These are phyloP conservation scores for Penicillium malachiteum DNA, from an alignment of 495 filamentous ascomycete genomes.

Conservation along the genomic window DNA sequence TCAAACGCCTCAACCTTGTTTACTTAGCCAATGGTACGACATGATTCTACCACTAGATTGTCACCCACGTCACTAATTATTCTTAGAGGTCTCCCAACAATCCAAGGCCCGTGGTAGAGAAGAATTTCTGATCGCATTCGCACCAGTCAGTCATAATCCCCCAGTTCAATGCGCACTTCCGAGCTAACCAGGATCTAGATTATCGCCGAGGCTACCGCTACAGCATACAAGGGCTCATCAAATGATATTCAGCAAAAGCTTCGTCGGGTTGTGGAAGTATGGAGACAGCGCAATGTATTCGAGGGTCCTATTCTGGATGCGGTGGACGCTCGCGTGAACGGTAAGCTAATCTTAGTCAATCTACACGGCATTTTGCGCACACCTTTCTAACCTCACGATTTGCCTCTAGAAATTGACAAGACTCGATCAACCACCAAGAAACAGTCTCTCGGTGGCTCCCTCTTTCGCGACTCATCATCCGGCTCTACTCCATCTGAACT, in stretches of 20 bases:
- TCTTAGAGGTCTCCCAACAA: conserved; percentile 87
- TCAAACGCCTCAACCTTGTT: conserved; percentile 85
- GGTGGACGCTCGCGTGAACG: conserved; percentile 75
- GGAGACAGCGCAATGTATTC: conserved; percentile 87
- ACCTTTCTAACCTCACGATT: background rate
- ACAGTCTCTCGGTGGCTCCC: conserved; percentile 64
- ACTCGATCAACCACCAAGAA: conserved; percentile 66
- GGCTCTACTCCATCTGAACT: conserved; percentile 73
- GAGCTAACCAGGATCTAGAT: conserved; percentile 47
- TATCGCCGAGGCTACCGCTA: conserved; percentile 79
- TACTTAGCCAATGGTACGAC: conserved; percentile 89
- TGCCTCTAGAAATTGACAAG: conserved; percentile 71
- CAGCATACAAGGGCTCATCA: conserved; percentile 82
- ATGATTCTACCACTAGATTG: background rate
- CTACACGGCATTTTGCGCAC: background rate
- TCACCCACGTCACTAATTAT: conserved; percentile 19
- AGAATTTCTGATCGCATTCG: conserved; percentile 89
- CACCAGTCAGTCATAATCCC: conserved; percentile 53
- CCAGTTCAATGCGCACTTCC: background rate
- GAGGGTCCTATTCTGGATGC: conserved; percentile 70
- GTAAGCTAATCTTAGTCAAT: conserved; percentile 42
- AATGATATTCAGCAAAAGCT: conserved; percentile 85
- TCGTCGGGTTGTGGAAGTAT: conserved; percentile 86
- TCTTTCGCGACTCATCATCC: conserved; percentile 55
- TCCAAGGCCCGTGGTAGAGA: conserved; percentile 86